Conservation (phyloP, 768 basidiomycete species). For the Tylopilus sp. region DNA sequence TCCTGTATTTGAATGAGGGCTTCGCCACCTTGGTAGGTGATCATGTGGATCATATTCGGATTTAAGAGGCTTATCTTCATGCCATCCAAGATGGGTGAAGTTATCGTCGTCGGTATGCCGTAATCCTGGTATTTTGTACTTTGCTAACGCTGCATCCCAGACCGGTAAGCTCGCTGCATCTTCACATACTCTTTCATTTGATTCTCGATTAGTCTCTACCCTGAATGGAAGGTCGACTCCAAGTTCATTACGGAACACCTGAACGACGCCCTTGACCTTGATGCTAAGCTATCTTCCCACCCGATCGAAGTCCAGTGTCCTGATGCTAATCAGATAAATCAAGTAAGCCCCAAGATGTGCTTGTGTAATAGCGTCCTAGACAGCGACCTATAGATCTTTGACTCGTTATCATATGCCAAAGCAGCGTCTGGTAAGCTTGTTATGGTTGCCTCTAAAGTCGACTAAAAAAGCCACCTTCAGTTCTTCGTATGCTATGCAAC, state of each 20-base stretch:
- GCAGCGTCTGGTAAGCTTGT: conserved; percentile 61
- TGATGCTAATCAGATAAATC: conserved; percentile 81
- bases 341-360: conserved; percentile 36
- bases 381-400: conserved; percentile 67
- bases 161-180: conserved; percentile 44
- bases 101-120: conserved; percentile 68
- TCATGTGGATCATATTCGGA: no score
- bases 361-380: neutral
- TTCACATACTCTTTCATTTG: neutral
- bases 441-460: neutral
- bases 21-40: conserved; percentile 74
- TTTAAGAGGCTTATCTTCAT: conserved; percentile 4
- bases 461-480: conserved; percentile 36
- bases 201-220: conserved; percentile 53
- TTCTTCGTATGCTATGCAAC: conserved; percentile 90
- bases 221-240: conserved; percentile 83
- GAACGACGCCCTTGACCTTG: conserved; percentile 72
- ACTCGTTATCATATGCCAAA: conserved; percentile 83
- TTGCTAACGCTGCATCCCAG: conserved; percentile 31
- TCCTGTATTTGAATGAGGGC: conserved; percentile 83
- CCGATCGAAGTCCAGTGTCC: conserved; percentile 91
- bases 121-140: neutral
- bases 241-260: conserved; percentile 80
- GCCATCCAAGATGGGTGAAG: conserved; percentile 71
- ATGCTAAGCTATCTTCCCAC: conserved; percentile 85